Percentiles rank a stretch among this genome's conserved stretches.
Conservation (phyloP, 768 basidiomycete species). For the Hypholoma sublateritium region DNA sequence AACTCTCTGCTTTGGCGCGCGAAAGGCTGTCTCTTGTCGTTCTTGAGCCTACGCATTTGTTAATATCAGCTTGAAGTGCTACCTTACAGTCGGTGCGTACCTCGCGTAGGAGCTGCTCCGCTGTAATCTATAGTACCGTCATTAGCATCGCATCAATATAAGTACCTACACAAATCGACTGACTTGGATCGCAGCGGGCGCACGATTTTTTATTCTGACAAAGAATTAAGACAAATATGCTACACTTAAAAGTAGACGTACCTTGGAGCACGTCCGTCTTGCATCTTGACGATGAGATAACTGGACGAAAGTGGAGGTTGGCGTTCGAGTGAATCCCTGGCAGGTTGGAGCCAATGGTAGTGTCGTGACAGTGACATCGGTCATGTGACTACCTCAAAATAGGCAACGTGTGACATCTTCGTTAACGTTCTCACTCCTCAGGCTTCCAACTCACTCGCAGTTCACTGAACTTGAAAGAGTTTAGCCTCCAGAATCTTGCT, state of each 20-base stretch:
- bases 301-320: no score
- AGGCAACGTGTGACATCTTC: no score
- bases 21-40: constrained; percentile 88
- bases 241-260: constrained; percentile 25
- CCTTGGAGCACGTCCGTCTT: constrained; percentile 82
- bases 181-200: constrained; percentile 91
- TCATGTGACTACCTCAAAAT: no score
- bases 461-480: no score
- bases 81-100: constrained; percentile 34
- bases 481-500: no score
- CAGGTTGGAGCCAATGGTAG: no score
- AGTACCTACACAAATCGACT: constrained; percentile 19
- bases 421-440: no score
- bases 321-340: no score
- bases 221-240: constrained; percentile 3
- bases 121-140: constrained; percentile 72
- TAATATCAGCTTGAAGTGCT: constrained; percentile 18
- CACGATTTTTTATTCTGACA: constrained; percentile 91
- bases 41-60: constrained; percentile 78
- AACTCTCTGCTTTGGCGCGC: constrained; percentile 91
- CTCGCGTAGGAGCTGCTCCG: constrained; percentile 96
- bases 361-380: no score
- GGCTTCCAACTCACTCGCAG: no score
- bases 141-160: constrained; percentile 11
- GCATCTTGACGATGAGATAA: constrained; percentile 40